Base-by-base conservation (phyloP, 306 rosid species). In the Trifolium pratense region DNA sequence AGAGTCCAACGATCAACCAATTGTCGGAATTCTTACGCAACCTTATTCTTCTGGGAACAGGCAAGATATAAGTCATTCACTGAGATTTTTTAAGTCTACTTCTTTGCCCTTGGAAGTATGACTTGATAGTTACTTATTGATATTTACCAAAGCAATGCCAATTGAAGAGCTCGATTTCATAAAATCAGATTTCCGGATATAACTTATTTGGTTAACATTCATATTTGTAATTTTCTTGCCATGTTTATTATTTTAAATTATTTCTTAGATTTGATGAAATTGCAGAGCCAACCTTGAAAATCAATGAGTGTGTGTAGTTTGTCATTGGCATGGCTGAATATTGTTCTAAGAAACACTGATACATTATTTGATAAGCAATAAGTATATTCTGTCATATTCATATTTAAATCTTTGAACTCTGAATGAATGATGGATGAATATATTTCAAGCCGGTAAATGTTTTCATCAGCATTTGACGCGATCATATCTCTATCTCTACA, bases 21-120 rank as follows among this genome's bases (percentile, higher is more conserved):
- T 94, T 55, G 81, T 91, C 73, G 99, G 97, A 81, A 71, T 89
- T 88, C 99, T 94, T 80, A 81, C 86, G 3, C 97, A 89, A 62
- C 96, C 90, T 76, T 71, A 55, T 73, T 86, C 91, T 70, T 83
- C 68, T 59, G 96, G 96, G 81, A 89, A 89, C 85, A 94, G 97
- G 99, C 84, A 86, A 86, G 95, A 83, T 59, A 75, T 51, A 69
- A 55, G 68, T 71, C 53, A 48, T 48, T 42, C 74, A 29, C 55
- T 12, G 25, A 58, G 26, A 56, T 34, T 49, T 48, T 45, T 53
- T 64, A 74, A 48, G 68, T n/a, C 74, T 71, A 73, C 39, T 53
- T 75, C 13, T 59, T 43, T 45, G 55, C 73, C 55, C 74, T 17
- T 70, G 20, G 58, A 36, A 52, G 23, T 21, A 25, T 48, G 43